Conservation (phyloP, 1,284 basidiomycete genomes). For the Boletus albobrunnescens region DNA sequence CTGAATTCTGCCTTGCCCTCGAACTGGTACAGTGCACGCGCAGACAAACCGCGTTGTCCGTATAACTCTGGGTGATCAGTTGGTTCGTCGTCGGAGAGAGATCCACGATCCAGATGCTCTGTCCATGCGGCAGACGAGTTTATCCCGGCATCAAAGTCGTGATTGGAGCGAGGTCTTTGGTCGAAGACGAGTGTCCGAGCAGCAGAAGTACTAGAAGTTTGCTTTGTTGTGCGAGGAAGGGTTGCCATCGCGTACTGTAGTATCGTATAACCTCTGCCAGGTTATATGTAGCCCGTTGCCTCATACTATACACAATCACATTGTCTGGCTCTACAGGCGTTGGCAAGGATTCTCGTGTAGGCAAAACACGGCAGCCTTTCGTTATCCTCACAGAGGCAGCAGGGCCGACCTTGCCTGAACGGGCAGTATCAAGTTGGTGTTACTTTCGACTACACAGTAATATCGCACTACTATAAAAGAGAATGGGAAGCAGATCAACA, state of each 20-base stretch:
- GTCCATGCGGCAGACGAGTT: conserved; percentile 75
- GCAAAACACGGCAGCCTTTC: too few relatives aligned
- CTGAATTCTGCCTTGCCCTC: conserved; percentile 68
- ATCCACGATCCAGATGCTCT: conserved; percentile 47
- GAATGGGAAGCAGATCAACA: too few relatives aligned
- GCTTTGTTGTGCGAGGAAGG: conserved; percentile 28
- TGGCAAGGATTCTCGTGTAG: too few relatives aligned
- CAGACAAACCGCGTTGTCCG: conserved; percentile 43
- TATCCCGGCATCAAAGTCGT: conserved; percentile 69
- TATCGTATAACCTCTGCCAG: too few relatives aligned
- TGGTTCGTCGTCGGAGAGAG: conserved; percentile 41
- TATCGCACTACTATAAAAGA: too few relatives aligned
- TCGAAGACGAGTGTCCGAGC: conserved; percentile 5
- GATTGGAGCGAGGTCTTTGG: conserved; percentile 26
- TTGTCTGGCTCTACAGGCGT: too few relatives aligned
- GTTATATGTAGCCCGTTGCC: too few relatives aligned
- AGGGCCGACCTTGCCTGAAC: conserved; percentile 18
- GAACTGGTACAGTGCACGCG: conserved; percentile 67
- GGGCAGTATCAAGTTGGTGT: not conserved
- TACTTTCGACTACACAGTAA: too few relatives aligned
- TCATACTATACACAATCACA: too few relatives aligned
- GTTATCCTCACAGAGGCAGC: too few relatives aligned
- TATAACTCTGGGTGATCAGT: conserved; percentile 36
- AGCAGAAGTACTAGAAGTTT: conserved; percentile 7
- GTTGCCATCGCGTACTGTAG: conserved; percentile 33